Percentiles rank a stretch among this genome's conserved stretches.
Evolutionary conservation across 2,329 filamentous ascomycete genomes (phyloP).

Genomic region (Neopestalotiopsis clavispora): DNA sequence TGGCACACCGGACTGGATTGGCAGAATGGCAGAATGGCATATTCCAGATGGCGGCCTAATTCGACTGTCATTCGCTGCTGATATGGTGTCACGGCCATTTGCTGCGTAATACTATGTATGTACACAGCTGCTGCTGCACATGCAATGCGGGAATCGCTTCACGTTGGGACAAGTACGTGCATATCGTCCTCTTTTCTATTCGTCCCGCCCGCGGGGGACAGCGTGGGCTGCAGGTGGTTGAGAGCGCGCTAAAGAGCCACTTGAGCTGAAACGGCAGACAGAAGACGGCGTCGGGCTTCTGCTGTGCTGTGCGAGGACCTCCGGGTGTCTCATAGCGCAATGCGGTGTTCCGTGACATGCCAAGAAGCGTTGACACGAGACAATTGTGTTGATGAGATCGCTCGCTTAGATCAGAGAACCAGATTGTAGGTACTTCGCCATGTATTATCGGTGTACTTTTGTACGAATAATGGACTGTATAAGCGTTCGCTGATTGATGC

Average conservation of each 20-base stretch:
- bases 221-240: background rate
- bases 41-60: background rate
- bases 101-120: background rate
- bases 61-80: slow-evolving; percentile 11
- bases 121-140: background rate
- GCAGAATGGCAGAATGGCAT: background rate
- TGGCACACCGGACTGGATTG: background rate
- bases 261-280: background rate
- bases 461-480: no score
- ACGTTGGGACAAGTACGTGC: slow-evolving; percentile 16
- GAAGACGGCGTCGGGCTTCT: background rate
- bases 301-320: background rate
- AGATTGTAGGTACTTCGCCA: no score
- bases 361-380: background rate
- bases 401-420: no score
- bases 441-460: no score
- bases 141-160: slow-evolving; percentile 16
- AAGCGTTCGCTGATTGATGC: no score
- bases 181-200: slow-evolving; percentile 1
- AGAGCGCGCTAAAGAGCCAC: background rate
- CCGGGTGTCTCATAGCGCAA: background rate
- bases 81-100: slow-evolving; percentile 4
- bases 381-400: background rate
- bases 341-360: background rate
- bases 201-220: background rate